Base-by-base conservation (phyloP, 2,329 filamentous ascomycete genomes). In the Pestalotiopsis sp. region DNA sequence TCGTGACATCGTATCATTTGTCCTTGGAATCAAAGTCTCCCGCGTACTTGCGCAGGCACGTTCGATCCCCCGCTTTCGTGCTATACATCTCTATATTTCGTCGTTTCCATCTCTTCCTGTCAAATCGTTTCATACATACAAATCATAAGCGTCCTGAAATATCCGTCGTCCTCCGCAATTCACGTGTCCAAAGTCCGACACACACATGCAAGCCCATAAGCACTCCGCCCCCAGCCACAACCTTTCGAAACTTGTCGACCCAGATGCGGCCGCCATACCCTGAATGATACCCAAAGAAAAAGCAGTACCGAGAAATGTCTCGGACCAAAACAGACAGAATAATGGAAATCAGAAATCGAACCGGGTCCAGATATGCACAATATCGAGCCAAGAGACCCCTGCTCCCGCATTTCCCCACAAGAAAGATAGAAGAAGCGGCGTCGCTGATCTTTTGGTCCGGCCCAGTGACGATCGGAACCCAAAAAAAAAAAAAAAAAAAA, bases 1-100 rank as follows among this genome's bases (percentile, higher is more conserved):
- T 59, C 57, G 23, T 59, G 57, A 59, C n/a, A 23, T 59, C 57
- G 57, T 59, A 59, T 59, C 57, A 27, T 59, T 23, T 23, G 45
- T 23, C 57, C 57, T 36, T 36, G 31, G 31, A 25, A 59, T 13
- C 4, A 7, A 36, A 36, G 31, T 36, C 31, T 36, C 31, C 31
- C 31, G 31, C 6, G 31, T 36, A 36, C 31, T 36, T 36, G 31
- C 7, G 31, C 31, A 36, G 31, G 31, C 31, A 36, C 31, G 7
- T 36, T 36, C 7, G 31, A 36, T 23, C 6, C 31, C 31, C 31
- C 31, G 31, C 31, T 36, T 36, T 36, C 31, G 7, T 36, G 2
- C 7, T 36, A 36, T 2, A 36, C 31, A 36, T 36, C 31, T 36
- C 31, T 36, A 36, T 36, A 36, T 36, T 36, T 36, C 31, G 31